Evolutionary conservation across 306 rosid genomes (phyloP).

Genomic region (Leucaena leucocephala): DNA sequence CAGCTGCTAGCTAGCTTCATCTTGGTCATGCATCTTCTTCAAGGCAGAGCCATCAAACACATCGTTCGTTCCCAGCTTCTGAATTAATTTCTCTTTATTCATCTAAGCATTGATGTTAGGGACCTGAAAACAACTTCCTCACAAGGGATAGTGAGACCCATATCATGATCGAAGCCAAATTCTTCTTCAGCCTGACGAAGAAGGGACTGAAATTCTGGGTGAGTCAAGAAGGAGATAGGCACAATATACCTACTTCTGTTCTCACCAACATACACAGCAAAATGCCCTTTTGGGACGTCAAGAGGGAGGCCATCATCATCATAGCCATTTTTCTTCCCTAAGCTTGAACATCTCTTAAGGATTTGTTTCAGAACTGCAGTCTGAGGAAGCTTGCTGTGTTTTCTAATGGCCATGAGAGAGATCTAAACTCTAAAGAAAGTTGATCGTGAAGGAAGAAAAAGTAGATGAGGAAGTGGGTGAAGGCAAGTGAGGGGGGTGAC

Average conservation of each 20-base stretch:
- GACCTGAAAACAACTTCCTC: constrained; percentile 86
- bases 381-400: constrained; percentile 60
- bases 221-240: constrained; percentile 80
- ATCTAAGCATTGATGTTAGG: constrained; percentile 73
- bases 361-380: constrained; percentile 65
- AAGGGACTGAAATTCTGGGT: constrained; percentile 79
- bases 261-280: constrained; percentile 85
- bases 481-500: constrained; percentile 14
- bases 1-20: constrained; percentile 51
- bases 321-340: constrained; percentile 53
- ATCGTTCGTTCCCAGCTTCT: constrained; percentile 6
- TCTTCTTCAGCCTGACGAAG: constrained; percentile 94
- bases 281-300: constrained; percentile 93
- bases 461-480: constrained; percentile 30
- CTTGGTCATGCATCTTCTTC: constrained; percentile 59
- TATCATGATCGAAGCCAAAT: constrained; percentile 86
- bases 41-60: constrained; percentile 37
- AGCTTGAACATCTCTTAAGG: constrained; percentile 70
- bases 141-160: constrained; percentile 96
- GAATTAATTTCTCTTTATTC: constrained; percentile 23
- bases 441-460: neutral
- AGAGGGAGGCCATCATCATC: constrained; percentile 65
- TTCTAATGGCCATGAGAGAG: constrained; percentile 67
- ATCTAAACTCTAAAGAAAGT: neutral
- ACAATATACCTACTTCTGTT: constrained; percentile 82